A percentile compares a stretch with the other conserved stretches of the same genome.
Conservation (phyloP, 2,329 filamentous ascomycete genomes). For the Aureobasidium vineae region DNA sequence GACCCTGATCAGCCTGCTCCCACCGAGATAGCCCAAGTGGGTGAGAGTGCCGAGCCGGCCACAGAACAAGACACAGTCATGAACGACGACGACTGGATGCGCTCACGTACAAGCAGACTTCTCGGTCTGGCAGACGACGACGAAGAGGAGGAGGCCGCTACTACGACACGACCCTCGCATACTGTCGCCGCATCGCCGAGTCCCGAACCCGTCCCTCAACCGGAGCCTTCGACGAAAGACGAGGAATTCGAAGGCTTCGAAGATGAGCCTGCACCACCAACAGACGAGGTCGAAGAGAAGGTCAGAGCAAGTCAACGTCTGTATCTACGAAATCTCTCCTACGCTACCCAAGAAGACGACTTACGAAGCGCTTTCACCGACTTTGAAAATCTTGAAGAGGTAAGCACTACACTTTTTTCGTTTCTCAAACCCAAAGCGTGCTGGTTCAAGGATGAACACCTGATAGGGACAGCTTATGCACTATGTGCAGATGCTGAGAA, state of each 20-base stretch:
- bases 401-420: constrained; percentile 53
- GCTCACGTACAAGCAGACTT: constrained; percentile 81
- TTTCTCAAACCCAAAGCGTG: constrained; percentile 28
- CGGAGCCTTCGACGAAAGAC: constrained; percentile 6
- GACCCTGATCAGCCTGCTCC: constrained; percentile 1
- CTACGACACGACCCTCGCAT: constrained; percentile 3
- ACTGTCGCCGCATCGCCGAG: constrained; percentile 8
- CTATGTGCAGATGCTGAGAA: constrained; percentile 74
- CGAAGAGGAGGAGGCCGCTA: constrained; percentile 42
- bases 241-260: constrained; percentile 36
- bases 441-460: constrained; percentile 77
- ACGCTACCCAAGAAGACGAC: constrained; percentile 73
- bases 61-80: constrained; percentile 46
- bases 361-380: constrained; percentile 67
- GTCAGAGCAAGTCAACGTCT: constrained; percentile 73
- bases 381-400: constrained; percentile 81
- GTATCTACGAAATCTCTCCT: constrained; percentile 87
- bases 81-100: constrained; percentile 86
- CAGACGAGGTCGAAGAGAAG: constrained; percentile 43
- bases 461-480: constrained; percentile 99
- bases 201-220: constrained; percentile 25
- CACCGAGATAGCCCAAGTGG: neutral
- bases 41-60: constrained; percentile 29
- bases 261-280: constrained; percentile 31
- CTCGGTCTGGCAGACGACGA: constrained; percentile 80